These are phyloP conservation scores for Penicillium digitatum DNA, from an alignment of 2,329 filamentous ascomycete species.

Conservation along the genomic window DNA sequence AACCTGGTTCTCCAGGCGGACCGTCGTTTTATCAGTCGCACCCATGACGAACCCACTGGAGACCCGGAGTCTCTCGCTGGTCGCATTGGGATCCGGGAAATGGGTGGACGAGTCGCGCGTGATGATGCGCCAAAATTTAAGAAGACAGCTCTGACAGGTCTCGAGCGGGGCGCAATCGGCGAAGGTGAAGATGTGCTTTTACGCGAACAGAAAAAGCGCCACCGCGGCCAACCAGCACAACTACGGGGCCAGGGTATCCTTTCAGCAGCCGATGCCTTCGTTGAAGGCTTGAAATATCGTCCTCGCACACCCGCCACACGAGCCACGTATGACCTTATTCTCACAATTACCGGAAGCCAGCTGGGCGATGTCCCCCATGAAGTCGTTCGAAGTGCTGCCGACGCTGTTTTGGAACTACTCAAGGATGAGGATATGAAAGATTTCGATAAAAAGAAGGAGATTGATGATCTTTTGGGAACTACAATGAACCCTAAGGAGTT, in stretches of 20 bases:
- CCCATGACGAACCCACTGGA: constrained; percentile 90
- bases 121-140: constrained; percentile 78
- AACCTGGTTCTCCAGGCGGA: constrained; percentile 99
- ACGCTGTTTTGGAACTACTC: constrained; percentile 82
- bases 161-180: constrained; percentile 70
- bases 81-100: constrained; percentile 86
- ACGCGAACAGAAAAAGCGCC: constrained; percentile 81
- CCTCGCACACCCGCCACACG: constrained; percentile 87
- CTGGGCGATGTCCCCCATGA: constrained; percentile 91
- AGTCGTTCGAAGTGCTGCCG: constrained; percentile 87
- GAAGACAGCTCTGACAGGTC: constrained; percentile 64
- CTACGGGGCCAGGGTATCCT: constrained; percentile 71
- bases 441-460: constrained; percentile 95
- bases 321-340: constrained; percentile 88
- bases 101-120: constrained; percentile 79
- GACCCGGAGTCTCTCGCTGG: constrained; percentile 97
- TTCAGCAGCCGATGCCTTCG: constrained; percentile 75
- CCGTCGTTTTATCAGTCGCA: constrained; percentile 86
- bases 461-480: constrained; percentile 87
- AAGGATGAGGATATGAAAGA: constrained; percentile 97
- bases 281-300: constrained; percentile 88
- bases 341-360: constrained; percentile 81
- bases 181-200: constrained; percentile 81
- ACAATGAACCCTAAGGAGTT: constrained; percentile 84
- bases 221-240: constrained; percentile 67